Percentiles rank a stretch among this genome's conserved stretches.
Conservation (phyloP, 1,139 yeast species). For the Suzukiozyma palmioleophila region DNA sequence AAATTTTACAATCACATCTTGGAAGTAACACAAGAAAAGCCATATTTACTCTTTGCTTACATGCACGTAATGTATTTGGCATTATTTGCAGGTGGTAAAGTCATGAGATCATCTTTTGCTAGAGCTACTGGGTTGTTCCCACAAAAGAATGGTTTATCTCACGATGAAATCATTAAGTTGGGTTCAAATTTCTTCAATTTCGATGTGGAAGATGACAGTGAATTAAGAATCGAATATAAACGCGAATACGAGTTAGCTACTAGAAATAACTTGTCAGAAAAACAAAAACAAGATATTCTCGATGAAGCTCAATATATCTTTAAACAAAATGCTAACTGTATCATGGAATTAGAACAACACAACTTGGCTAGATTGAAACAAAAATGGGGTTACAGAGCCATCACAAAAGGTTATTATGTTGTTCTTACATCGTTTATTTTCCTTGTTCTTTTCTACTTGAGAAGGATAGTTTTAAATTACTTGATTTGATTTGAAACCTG, state of each 20-base stretch:
- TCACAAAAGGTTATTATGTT: neutral
- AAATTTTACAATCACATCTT: constrained; percentile 60
- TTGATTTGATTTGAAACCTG: neutral
- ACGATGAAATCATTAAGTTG: constrained; percentile 53
- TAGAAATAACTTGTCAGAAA: constrained; percentile 61
- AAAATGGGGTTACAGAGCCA: constrained; percentile 30
- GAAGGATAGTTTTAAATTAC: neutral
- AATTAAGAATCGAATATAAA: constrained; percentile 62
- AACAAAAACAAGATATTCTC: constrained; percentile 65
- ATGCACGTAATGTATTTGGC: constrained; percentile 85
- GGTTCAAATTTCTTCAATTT: constrained; percentile 75
- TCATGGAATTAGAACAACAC: constrained; percentile 61
- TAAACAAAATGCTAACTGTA: constrained; percentile 54
- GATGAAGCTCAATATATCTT: constrained; percentile 66
- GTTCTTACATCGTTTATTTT: neutral
- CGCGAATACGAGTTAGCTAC: constrained; percentile 76
- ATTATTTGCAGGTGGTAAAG: constrained; percentile 80
- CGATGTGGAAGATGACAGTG: constrained; percentile 65
- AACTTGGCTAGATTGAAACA: constrained; percentile 54
- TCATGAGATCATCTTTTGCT: constrained; percentile 63
- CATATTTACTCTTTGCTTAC: constrained; percentile 71
- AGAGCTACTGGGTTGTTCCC: constrained; percentile 74
- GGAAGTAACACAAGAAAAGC: constrained; percentile 52
- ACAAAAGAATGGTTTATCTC: constrained; percentile 57
- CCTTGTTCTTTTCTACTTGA: neutral